Evolutionary conservation across 2,329 filamentous ascomycete species (phyloP), one percentile per base, ranked within the genome.

Genomic region (Lasiodiplodia gonubiensis): DNA sequence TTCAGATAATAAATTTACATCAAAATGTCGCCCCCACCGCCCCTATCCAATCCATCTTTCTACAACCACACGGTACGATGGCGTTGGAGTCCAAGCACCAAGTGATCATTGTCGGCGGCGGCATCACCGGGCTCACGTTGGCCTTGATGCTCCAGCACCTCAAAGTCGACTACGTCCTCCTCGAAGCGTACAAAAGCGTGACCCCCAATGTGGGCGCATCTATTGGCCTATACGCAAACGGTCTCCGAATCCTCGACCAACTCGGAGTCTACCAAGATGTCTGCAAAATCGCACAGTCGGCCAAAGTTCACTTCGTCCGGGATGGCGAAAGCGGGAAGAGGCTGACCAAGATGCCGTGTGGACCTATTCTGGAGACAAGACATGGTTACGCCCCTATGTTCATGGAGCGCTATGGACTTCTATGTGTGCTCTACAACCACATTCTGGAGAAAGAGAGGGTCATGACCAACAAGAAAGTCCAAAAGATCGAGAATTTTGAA

Each of bases 381-480:
- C 52, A 70, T 30, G 71, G 71, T 3, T 68, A 68, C 25, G n/a
- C 48, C 6, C 51, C 53, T 2, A 37, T 52, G 33, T 68, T 67
- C 27, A 49, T 67, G 35, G 63, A 68, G 48, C 67, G 67, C 27
- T 49, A 66, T 11, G 16, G 39, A 18, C 30, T 68, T n/a, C 39
- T 65, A 16, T 35, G 71, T 59, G 70, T 70, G 10, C 55, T 77
- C 6, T 73, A 73, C 51, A 64, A 73, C 6, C 69, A 70, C 6
- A 69, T 72, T 42, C 52, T 68, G 10, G 70, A 74, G 48, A 71
- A 73, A 23, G 66, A 68, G 23, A 71, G 69, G 60, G n/a, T 75
- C 8, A 21, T 71, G 3, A 70, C 71, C 8, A 66, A 66, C 4
- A 68, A 73, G 53, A 52, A 33, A 11, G 63, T 65, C 7, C 37